Base-by-base conservation (phyloP, 306 rosid species). In the Dryas alaskensis region DNA sequence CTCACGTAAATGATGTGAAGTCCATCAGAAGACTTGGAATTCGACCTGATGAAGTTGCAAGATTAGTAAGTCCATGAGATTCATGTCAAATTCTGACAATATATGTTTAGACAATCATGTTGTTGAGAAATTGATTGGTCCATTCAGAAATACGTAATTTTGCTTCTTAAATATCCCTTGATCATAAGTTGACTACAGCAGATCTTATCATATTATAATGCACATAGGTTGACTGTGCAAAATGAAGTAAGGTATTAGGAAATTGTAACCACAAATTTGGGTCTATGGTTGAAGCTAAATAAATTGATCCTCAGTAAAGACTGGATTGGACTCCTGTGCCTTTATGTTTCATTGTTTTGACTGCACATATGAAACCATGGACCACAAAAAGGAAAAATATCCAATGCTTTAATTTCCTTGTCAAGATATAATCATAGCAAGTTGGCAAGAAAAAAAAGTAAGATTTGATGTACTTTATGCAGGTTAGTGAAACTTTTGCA, bases 401-500 rank as follows among this genome's bases (percentile, higher is more conserved):
- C 58, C 14, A 44, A 11, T 67, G 55, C 37, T 59, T 55, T 8
- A 25, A 3, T 55, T 66, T 47, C 59, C 59, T n/a, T 75, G 19
- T 57, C 37, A n/a, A 44, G 10, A 52, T 64, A 3, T 46, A 10
- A 42, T 63, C 47, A 43, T 8, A 27, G 51, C 11, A 43, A 25
- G 40, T 53, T 42, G 65, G 80, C 50, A 13, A 54, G 48, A 4
- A 39, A 44, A 48, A 45, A 70, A 60, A 60, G 67, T 47, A 80
- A 78, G 52, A 60, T 74, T 57, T 74, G 66, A 60, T 67, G 49
- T 46, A 66, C 53, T 71, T 80, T 67, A 50, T 84, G 83, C 87
- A 94, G 99, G 90, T 94, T 64, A 94, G 96, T 78, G 91, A 87
- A 83, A 78, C 89, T 69, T 94, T 94, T 87, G 99, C 99, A 70